Evolutionary conservation across 202 grass and related monocot species (phyloP), one percentile per base, ranked within the genome.

Genomic region (Brachypodium distachyon): DNA sequence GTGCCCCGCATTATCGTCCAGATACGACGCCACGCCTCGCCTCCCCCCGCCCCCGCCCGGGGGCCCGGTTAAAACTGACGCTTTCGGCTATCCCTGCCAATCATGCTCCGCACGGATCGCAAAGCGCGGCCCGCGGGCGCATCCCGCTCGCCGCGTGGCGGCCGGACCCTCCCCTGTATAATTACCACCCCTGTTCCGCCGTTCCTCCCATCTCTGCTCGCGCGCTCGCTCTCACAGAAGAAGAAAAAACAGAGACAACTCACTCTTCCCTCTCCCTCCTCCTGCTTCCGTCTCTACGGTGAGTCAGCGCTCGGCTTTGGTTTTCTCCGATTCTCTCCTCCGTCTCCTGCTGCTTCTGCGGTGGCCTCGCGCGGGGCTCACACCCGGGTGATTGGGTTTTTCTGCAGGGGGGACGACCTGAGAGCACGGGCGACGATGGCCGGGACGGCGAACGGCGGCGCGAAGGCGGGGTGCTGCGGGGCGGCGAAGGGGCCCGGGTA

Each of bases 401-500:
- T 27, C 14, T 53, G 16, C 33, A 36, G 52, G 58, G 79, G 48
- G 79, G n/a, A n/a, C 72, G 79, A 88, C 53, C 86, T 90, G 86
- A 77, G 76, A 77, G 66, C 88, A 87, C 90, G 81, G 61, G 61
- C 54, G 76, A 27, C 46, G 58, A 62, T 22, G 71, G n/a, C 38
- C 59, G 83, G 23, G 28, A n/a, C 16, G 74, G 71, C 43, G 32
- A 79, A 84, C 71, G 78, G 59, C 26, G 56, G 53, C 25, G 64
- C 40, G 8, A 40, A 32, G 6, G 40, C 18, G 81, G 55, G 47
- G 50, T 96, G 93, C 82, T 92, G 95, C 75, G 51, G 27, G 18
- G 83, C 56, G 3, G 53, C 73, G 8, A 85, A 61, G 53, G 95
- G 91, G 0, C 91, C 91, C 2, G 95, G 91, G 42, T 94, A 98